Evolutionary conservation across 768 basidiomycete species (phyloP).

Genomic region (Amanita brunnescens): DNA sequence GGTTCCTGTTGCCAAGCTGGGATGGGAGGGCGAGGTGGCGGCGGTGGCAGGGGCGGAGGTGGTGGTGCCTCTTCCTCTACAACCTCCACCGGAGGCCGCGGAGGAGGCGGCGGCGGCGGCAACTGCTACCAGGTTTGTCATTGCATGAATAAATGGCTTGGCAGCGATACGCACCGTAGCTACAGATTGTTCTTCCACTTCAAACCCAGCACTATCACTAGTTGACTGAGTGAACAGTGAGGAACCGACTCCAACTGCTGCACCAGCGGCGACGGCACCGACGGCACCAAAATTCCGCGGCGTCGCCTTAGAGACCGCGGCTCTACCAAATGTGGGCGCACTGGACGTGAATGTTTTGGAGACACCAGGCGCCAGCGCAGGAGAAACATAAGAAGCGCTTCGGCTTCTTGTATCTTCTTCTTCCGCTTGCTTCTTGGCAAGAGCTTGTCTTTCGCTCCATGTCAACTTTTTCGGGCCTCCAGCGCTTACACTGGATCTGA

Average conservation of each 20-base stretch:
- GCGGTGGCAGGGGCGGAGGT: slow-evolving; percentile 27
- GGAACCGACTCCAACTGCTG: slow-evolving; percentile 12
- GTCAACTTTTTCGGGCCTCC: slow-evolving; percentile 70
- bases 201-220: slow-evolving; percentile 16
- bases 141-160: too few relatives aligned
- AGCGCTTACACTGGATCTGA: slow-evolving; percentile 13
- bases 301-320: slow-evolving; percentile 25
- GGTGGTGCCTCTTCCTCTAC: slow-evolving; percentile 20
- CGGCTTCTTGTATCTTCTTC: slow-evolving; percentile 68
- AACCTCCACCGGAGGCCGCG: slow-evolving; percentile 22
- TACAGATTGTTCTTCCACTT: slow-evolving; percentile 17
- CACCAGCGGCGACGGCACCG: slow-evolving; percentile 22
- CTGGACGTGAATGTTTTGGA: slow-evolving; percentile 34
- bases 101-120: slow-evolving; percentile 19
- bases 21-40: slow-evolving; percentile 29
- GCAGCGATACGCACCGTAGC: slow-evolving; percentile 19
- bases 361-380: slow-evolving; percentile 24
- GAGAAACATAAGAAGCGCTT: slow-evolving; percentile 35
- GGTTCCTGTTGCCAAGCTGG: slow-evolving; percentile 21
- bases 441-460: slow-evolving; percentile 88
- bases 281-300: slow-evolving; percentile 38
- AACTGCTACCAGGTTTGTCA: slow-evolving; percentile 11
- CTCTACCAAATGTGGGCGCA: slow-evolving; percentile 39
- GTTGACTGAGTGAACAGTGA: not conserved
- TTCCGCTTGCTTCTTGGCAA: slow-evolving; percentile 80